A percentile compares a stretch with the other conserved stretches of the same genome.
These are phyloP conservation scores for Adansonia rubrostipa DNA, from an alignment of 441 rosid genomes.

Conservation along the genomic window DNA sequence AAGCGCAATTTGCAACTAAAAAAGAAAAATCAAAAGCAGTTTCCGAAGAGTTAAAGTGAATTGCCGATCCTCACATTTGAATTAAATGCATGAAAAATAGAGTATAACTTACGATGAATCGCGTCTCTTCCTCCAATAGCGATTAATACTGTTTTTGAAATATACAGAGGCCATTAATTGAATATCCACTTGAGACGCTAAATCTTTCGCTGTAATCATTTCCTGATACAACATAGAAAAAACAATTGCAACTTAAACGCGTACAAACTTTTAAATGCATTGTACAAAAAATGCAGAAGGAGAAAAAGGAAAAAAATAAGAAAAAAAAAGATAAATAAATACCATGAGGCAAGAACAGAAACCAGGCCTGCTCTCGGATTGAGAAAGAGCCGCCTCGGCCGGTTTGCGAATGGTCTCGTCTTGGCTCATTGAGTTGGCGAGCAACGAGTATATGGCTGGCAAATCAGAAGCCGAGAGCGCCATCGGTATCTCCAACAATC, in stretches of 20 bases:
- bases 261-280: constrained; percentile 26
- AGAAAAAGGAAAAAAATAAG: constrained; percentile 13
- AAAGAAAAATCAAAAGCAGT: background rate
- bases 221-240: constrained; percentile 59
- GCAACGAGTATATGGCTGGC: constrained; percentile 76
- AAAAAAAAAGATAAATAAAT: constrained; percentile 10
- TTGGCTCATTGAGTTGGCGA: constrained; percentile 88
- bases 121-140: constrained; percentile 91
- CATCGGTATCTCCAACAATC: constrained; percentile 44
- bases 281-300: constrained; percentile 8
- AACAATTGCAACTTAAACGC: constrained; percentile 6
- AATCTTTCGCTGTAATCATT: constrained; percentile 88
- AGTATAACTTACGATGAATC: constrained; percentile 61
- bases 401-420: constrained; percentile 79
- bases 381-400: constrained; percentile 89
- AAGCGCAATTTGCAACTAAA: background rate
- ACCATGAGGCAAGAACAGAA: constrained; percentile 98
- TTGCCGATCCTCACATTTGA: background rate
- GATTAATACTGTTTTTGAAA: constrained; percentile 87
- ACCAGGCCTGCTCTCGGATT: constrained; percentile 90
- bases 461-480: constrained; percentile 94
- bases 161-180: constrained; percentile 90
- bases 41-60: background rate
- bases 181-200: constrained; percentile 87
- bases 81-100: constrained; percentile 1